Evolutionary conservation across 805 yeast genomes (phyloP), one percentile per base, ranked within the genome.

Genomic region (Candida khao-thaluensis): DNA sequence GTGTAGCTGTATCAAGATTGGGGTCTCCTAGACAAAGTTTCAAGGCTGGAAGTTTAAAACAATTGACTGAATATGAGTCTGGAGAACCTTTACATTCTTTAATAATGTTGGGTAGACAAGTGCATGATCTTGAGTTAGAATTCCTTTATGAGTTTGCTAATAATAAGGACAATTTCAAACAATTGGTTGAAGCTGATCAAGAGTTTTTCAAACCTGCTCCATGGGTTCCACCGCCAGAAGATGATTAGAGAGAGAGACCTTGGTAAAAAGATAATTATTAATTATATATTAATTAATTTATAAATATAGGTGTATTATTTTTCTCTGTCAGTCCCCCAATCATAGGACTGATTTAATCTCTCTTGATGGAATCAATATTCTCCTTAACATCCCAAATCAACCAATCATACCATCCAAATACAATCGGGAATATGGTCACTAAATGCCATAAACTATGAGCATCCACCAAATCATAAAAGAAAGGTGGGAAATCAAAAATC

Each of bases 391-490:
- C 74, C 74, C 74, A 69, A 18, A 68, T 42, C 53, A 68, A 50
- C 74, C 74, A 69, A 42, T 67, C 71, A 47, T 67, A 67, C 72
- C 72, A 69, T 2, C 69, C 68, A 35, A 46, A 55, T 28, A 58
- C 58, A n/a, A 54, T 59, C 5, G 66, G 65, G 18, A 68, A 20
- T 2, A 91, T 81, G 0, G 99, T 93, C 11, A 86, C 81, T 18
- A 85, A 71, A 59, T 93, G 99, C 99, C 99, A 93, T 30, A 93
- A 57, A 1, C 96, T 80, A 59, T 93, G 99, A 0, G 98, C 95
- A 64, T 93, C 99, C 0, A 93, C 51, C 27, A 85, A 71, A 49
- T 74, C 84, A 36, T 53, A 64, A 40, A 44, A 59, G 26, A 83
- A 56, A 11, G 85, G 93, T 4, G 95, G 76, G 57, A 93, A 93